These are phyloP conservation scores for Takakia lepidozioides DNA, from an alignment of 225 moss, liverwort and hornwort species.

Conservation along the genomic window DNA sequence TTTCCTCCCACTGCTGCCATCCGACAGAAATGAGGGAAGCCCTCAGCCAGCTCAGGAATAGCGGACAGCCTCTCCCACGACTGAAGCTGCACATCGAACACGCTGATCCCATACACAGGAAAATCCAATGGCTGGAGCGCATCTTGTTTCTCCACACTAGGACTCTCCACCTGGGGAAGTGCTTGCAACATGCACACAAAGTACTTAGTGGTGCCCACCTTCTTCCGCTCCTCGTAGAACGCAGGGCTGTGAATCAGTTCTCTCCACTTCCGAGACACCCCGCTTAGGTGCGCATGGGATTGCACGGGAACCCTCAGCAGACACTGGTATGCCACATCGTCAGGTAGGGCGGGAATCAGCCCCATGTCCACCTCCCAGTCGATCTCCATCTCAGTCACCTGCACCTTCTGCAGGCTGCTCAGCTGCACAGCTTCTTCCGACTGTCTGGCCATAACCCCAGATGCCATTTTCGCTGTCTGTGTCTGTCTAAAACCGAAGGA, in stretches of 20 bases:
- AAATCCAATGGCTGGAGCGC: slow-evolving; percentile 1
- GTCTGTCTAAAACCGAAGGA: too few relatives aligned
- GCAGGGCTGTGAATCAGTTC: slow-evolving; percentile 44
- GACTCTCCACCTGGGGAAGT: slow-evolving; percentile 12
- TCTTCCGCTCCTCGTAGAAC: slow-evolving; percentile 58
- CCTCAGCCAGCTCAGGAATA: slow-evolving; percentile 21
- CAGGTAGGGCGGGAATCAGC: slow-evolving; percentile 61
- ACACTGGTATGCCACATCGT: slow-evolving; percentile 72
- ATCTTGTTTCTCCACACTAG: not conserved
- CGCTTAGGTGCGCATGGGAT: slow-evolving; percentile 45
- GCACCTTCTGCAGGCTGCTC: too few relatives aligned
- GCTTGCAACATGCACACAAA: slow-evolving; percentile 59
- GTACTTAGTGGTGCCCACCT: slow-evolving; percentile 58
- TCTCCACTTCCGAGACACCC: slow-evolving; percentile 61
- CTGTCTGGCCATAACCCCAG: too few relatives aligned
- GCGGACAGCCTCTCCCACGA: slow-evolving; percentile 31
- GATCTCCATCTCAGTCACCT: not conserved
- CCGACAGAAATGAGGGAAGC: slow-evolving; percentile 66
- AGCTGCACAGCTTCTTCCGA: too few relatives aligned
- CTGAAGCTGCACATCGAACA: slow-evolving; percentile 43
- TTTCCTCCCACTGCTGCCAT: slow-evolving; percentile 47
- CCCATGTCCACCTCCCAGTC: slow-evolving; percentile 9
- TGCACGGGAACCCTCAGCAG: slow-evolving; percentile 51
- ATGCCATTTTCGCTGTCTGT: too few relatives aligned
- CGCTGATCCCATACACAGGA: slow-evolving; percentile 36